Evolutionary conservation across 495 filamentous ascomycete genomes (phyloP).

Genomic region (Diplogelasinospora grovesii): DNA sequence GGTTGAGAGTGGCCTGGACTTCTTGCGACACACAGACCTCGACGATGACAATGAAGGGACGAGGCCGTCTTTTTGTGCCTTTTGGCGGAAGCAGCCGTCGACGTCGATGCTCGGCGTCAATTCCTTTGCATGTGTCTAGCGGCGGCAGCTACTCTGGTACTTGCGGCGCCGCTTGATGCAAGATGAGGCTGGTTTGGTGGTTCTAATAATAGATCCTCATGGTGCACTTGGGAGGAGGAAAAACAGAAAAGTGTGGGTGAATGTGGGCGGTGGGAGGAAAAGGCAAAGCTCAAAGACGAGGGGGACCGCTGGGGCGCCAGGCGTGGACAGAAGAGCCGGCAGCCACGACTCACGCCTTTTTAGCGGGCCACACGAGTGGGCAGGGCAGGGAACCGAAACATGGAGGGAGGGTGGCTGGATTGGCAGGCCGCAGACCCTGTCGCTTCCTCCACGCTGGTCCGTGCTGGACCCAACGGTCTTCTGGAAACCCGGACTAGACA

Average conservation of each 20-base stretch:
- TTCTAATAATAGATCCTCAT: constrained; percentile 27
- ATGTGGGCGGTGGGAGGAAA: constrained; percentile 13
- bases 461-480: constrained; percentile 9
- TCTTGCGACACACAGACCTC: constrained; percentile 10
- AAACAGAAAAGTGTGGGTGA: constrained; percentile 11
- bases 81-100: constrained; percentile 16
- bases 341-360: constrained; percentile 20
- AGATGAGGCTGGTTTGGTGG: constrained; percentile 28
- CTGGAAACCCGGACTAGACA: constrained; percentile 9
- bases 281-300: constrained; percentile 8
- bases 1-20: constrained; percentile 9
- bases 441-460: background rate
- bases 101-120: constrained; percentile 19
- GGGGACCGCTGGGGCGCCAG: background rate
- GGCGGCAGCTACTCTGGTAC: constrained; percentile 23
- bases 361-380: background rate
- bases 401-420: constrained; percentile 6
- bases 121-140: constrained; percentile 17
- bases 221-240: constrained; percentile 21
- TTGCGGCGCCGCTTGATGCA: constrained; percentile 28
- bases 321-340: constrained; percentile 12
- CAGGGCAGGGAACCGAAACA: constrained; percentile 12
- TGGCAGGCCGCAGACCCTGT: constrained; percentile 7
- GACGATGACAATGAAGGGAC: constrained; percentile 18
- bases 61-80: constrained; percentile 23